Conservation (phyloP, 208 protist genomes). For the Vickermania ingenoplastis region DNA sequence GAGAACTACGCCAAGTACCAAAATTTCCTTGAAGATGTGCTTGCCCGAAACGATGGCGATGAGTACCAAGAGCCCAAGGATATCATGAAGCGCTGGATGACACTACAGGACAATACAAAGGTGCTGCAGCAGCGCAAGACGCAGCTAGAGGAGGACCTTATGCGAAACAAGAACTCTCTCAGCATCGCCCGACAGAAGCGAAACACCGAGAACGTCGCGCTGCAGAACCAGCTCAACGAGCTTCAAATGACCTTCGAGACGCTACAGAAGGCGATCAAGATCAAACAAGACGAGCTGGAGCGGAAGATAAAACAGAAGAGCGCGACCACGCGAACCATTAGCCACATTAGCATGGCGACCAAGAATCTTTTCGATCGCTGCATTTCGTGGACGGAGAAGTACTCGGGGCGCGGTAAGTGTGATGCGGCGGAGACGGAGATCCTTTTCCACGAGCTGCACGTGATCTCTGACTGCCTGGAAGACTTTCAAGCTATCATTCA, state of each 20-base stretch:
- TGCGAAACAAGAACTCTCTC: conserved; percentile 80
- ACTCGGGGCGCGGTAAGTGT: conserved; percentile 63
- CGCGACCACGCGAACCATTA: conserved; percentile 79
- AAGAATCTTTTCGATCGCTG: conserved; percentile 88
- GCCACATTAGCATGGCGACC: conserved; percentile 86
- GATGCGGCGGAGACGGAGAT: conserved; percentile 59
- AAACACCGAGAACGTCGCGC: conserved; percentile 79
- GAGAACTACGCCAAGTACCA: conserved; percentile 78
- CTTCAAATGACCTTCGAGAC: conserved; percentile 75
- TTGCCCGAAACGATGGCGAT: conserved; percentile 81
- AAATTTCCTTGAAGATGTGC: conserved; percentile 83
- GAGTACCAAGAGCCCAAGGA: conserved; percentile 88
- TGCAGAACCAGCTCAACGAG: conserved; percentile 87
- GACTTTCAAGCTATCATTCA: conserved; percentile 82
- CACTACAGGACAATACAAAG: conserved; percentile 85
- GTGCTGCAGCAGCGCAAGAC: conserved; percentile 86
- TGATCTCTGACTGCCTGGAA: conserved; percentile 85
- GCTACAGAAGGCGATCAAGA: conserved; percentile 81
- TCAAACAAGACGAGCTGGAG: conserved; percentile 84
- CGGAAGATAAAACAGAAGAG: conserved; percentile 83
- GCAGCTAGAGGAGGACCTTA: conserved; percentile 83
- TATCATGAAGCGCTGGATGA: conserved; percentile 88
- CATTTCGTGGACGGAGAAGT: conserved; percentile 58
- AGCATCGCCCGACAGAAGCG: conserved; percentile 68
- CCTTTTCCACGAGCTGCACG: conserved; percentile 65